These are phyloP conservation scores for Prunella vulgaris DNA, from an alignment of 257 asterid genomes.

Conservation along the genomic window DNA sequence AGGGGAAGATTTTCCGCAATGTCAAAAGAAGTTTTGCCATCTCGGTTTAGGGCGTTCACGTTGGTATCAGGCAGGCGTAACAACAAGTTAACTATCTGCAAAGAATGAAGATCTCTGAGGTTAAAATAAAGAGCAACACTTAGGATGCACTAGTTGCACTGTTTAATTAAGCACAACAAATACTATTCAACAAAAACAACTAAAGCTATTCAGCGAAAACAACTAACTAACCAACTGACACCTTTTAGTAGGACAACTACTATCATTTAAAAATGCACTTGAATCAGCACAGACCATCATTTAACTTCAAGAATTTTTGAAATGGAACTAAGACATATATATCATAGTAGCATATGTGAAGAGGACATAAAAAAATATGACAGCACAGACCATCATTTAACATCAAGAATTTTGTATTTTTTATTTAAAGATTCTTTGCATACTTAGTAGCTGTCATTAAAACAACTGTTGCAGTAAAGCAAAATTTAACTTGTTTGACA, in stretches of 20 bases:
- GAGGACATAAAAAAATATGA: background rate
- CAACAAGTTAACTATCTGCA: constrained; percentile 47
- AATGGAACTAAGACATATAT: no score
- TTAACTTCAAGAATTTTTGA: no score
- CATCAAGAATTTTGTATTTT: background rate
- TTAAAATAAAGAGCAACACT: background rate
- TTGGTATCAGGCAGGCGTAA: constrained; percentile 47
- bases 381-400: no score
- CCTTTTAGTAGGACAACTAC: no score
- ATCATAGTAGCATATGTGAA: background rate
- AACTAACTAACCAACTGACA: no score
- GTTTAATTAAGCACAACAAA: background rate
- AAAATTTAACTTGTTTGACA: no score
- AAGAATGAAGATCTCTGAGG: background rate
- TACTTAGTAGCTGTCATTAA: background rate
- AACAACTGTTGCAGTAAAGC: no score
- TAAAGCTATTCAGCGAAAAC: background rate
- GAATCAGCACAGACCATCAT: no score
- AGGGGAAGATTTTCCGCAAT: constrained; percentile 51
- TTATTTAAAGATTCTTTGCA: background rate
- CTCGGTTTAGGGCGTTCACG: constrained; percentile 57
- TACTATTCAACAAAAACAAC: background rate
- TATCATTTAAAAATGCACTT: background rate
- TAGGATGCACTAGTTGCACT: background rate
- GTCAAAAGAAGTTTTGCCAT: constrained; percentile 56